Evolutionary conservation across 2,329 filamentous ascomycete genomes (phyloP).

Genomic region (Colletotrichum gigasporum): DNA sequence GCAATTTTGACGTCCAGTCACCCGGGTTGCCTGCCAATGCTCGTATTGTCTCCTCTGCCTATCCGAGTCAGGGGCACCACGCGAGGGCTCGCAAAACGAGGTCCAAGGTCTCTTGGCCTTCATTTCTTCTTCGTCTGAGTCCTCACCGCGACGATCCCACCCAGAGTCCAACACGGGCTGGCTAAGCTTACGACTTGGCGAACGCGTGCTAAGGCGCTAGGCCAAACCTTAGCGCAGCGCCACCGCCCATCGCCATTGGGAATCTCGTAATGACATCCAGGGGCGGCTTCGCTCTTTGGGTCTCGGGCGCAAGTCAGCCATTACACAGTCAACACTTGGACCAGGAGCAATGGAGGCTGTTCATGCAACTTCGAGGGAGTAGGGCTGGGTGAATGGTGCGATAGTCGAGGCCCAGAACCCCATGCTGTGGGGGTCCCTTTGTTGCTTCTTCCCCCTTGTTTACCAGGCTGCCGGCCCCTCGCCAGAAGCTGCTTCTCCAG

Average conservation of each 20-base stretch:
- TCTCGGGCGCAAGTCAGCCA: not conserved
- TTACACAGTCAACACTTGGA: no score
- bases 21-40: constrained; percentile 22
- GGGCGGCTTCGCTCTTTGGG: not conserved
- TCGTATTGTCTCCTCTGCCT: constrained; percentile 13
- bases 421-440: not conserved
- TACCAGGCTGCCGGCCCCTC: not conserved
- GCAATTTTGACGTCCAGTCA: constrained; percentile 25
- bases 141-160: constrained; percentile 14
- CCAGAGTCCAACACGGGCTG: not conserved
- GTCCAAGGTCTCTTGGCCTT: not conserved
- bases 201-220: constrained; percentile 12
- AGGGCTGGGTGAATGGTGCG: not conserved
- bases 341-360: no score
- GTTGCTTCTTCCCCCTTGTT: not conserved
- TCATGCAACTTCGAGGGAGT: no score
- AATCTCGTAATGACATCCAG: not conserved
- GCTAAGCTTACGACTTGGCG: constrained; percentile 7
- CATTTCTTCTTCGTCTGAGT: constrained; percentile 23
- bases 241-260: not conserved
- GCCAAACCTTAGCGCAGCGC: constrained; percentile 14
- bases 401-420: not conserved
- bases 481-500: not conserved
- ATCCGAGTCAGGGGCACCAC: constrained; percentile 10
- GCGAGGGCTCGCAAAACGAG: not conserved